Conservation (phyloP, 2,329 filamentous ascomycete species). For the Trichoderma sp. region DNA sequence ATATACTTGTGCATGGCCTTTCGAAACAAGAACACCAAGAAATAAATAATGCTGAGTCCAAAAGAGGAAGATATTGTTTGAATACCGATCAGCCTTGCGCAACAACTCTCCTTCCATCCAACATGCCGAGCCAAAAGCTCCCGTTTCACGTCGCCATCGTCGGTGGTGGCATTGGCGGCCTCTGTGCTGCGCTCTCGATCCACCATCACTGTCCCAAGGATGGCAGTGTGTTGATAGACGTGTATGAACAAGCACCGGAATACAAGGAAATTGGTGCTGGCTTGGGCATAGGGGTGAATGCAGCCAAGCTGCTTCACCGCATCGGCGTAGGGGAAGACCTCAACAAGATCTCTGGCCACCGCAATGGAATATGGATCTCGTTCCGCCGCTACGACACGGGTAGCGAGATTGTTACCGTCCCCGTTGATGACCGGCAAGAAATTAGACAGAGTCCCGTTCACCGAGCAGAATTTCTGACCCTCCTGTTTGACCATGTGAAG, state of each 20-base stretch:
- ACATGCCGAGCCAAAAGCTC: slow-evolving; percentile 21
- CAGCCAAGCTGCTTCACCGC: slow-evolving; percentile 18
- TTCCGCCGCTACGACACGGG: slow-evolving; percentile 17
- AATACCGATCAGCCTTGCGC: background rate
- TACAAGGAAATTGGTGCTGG: slow-evolving; percentile 22
- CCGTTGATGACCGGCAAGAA: slow-evolving; percentile 9
- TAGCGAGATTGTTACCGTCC: slow-evolving; percentile 18
- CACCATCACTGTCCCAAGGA: slow-evolving; percentile 21
- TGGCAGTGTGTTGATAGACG: slow-evolving; percentile 18
- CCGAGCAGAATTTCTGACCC: slow-evolving; percentile 7
- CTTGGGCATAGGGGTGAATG: slow-evolving; percentile 19
- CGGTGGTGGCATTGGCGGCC: slow-evolving; percentile 23
- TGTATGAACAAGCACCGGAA: slow-evolving; percentile 18
- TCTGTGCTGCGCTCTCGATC: slow-evolving; percentile 19
- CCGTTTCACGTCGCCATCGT: slow-evolving; percentile 22
- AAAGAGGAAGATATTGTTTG: background rate
- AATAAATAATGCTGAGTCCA: slow-evolving; percentile 13
- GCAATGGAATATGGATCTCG: slow-evolving; percentile 21
- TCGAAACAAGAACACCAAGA: background rate
- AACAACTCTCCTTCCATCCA: background rate
- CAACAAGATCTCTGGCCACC: slow-evolving; percentile 12
- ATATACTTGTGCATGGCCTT: background rate
- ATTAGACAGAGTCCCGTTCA: slow-evolving; percentile 21
- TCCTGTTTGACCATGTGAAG: slow-evolving; percentile 9
- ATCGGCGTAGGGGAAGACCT: slow-evolving; percentile 18